Base-by-base conservation (phyloP, 2,329 filamentous ascomycete genomes). In the Thermoascus crustaceus region DNA sequence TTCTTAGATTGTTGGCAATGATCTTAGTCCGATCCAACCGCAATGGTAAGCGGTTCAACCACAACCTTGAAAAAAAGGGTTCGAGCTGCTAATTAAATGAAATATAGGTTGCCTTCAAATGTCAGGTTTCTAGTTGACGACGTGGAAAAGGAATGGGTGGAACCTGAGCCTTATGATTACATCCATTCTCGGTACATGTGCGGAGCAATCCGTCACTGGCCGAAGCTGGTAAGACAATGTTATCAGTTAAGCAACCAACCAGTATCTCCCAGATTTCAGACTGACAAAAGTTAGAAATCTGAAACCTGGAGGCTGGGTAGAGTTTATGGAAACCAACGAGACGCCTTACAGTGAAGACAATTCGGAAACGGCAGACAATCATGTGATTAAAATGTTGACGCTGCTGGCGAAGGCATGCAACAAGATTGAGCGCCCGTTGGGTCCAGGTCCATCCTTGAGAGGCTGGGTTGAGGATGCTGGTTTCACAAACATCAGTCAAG, bases 181-280 rank as follows among this genome's bases (percentile, higher is more conserved):
- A 43, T 47, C 29, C 43, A 47, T 25, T 32, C 21, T 7, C 44
- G 44, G 4, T 22, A 27, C 4, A 20, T 47, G 16, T 16, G 30
- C 23, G 37, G 30, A 3, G 19, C 19, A 6, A 30, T 43, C 7
- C 24, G 22, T 11, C 34, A 47, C 34, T 46, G 40, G 38, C 35
- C 37, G 5, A 29, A n/a, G 6, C 13, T 29, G 13, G 9, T 29
- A 7, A 7, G 25, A 6, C 13, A 29, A 29, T 29, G 13, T 29
- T 14, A n/a, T n/a, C n/a, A n/a, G n/a, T n/a, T n/a, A n/a, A n/a
- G n/a, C n/a, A n/a, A n/a, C n/a, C n/a, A n/a, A n/a, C n/a, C n/a
- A n/a, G n/a, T n/a, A n/a, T n/a, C n/a, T n/a, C n/a, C n/a, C n/a
- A n/a, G n/a, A n/a, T n/a, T n/a, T n/a, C n/a, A n/a, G n/a, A n/a